A percentile compares a stretch with the other conserved stretches of the same genome.
These are phyloP conservation scores for Cyclostephanos tholiformis DNA, from an alignment of 108 stramenopile genomes.

Conservation along the genomic window DNA sequence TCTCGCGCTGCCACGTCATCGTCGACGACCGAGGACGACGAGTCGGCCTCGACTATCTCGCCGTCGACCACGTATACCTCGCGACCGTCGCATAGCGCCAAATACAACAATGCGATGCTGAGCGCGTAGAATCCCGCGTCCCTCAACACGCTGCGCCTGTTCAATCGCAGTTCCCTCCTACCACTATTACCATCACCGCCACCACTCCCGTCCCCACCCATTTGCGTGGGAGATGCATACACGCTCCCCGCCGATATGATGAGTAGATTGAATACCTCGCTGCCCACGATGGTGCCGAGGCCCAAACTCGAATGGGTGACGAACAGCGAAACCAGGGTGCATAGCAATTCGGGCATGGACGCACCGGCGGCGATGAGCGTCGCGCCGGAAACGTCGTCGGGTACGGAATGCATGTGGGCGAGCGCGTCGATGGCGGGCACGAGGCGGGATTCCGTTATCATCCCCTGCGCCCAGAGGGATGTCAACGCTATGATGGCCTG, in stretches of 20 bases:
- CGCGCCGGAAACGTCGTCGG: constrained; percentile 87
- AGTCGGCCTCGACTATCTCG: too few relatives aligned
- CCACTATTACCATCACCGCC: too few relatives aligned
- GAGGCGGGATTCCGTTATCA: constrained; percentile 88
- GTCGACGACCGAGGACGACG: too few relatives aligned
- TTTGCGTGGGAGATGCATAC: too few relatives aligned
- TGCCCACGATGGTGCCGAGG: too few relatives aligned
- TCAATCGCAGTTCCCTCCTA: constrained; percentile 59
- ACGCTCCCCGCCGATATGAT: too few relatives aligned
- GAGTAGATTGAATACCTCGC: too few relatives aligned
- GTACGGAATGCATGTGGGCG: constrained; percentile 57
- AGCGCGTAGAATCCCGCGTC: constrained; percentile 74
- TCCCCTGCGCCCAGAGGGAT: constrained; percentile 74
- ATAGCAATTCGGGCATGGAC: constrained; percentile 83
- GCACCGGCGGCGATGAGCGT: too few relatives aligned
- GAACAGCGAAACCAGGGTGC: constrained; percentile 80
- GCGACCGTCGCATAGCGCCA: constrained; percentile 56
- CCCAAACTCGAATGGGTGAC: constrained; percentile 52
- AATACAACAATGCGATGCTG: constrained; percentile 56
- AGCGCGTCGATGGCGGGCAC: constrained; percentile 86
- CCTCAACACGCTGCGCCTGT: constrained; percentile 86
- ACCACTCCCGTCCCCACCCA: too few relatives aligned
- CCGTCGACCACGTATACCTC: constrained; percentile 70
- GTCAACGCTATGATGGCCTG: constrained; percentile 74
- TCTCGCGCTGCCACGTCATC: too few relatives aligned